Conservation (phyloP, 2,329 filamentous ascomycete genomes). For the Didymella pomorum region DNA sequence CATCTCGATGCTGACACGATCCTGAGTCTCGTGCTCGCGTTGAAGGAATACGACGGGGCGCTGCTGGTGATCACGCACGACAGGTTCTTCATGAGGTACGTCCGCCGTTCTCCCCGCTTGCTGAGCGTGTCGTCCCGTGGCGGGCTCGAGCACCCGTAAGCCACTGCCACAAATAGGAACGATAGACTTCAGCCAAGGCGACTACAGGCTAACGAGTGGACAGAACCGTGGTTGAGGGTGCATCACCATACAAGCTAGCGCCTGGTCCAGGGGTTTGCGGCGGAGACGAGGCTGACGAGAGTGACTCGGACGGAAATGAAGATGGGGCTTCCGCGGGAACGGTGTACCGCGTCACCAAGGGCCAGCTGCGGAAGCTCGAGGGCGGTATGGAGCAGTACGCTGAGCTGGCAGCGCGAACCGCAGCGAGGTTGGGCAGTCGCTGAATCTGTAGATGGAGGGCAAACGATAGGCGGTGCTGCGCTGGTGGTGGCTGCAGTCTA, state of each 20-base stretch:
- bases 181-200: background rate
- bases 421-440: constrained; percentile 35
- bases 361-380: constrained; percentile 46
- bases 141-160: background rate
- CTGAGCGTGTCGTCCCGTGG: background rate
- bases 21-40: constrained; percentile 70
- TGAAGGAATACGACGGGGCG: constrained; percentile 75
- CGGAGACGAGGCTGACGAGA: constrained; percentile 52
- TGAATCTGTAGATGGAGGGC: background rate
- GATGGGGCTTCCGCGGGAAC: constrained; percentile 53
- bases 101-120: constrained; percentile 33
- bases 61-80: constrained; percentile 83
- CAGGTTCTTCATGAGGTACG: constrained; percentile 74
- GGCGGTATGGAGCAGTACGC: constrained; percentile 52
- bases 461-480: constrained; percentile 11
- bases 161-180: constrained; percentile 2
- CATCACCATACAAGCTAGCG: constrained; percentile 50
- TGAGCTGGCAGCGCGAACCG: constrained; percentile 45
- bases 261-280: constrained; percentile 44
- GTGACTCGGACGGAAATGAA: constrained; percentile 57
- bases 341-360: constrained; percentile 48
- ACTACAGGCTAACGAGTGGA: constrained; percentile 14
- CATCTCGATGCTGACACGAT: constrained; percentile 87
- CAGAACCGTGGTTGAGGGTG: constrained; percentile 73
- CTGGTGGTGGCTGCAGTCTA: background rate